Base-by-base conservation (phyloP, 176 grass and related monocot genomes). In the Pontederia paniculata region DNA sequence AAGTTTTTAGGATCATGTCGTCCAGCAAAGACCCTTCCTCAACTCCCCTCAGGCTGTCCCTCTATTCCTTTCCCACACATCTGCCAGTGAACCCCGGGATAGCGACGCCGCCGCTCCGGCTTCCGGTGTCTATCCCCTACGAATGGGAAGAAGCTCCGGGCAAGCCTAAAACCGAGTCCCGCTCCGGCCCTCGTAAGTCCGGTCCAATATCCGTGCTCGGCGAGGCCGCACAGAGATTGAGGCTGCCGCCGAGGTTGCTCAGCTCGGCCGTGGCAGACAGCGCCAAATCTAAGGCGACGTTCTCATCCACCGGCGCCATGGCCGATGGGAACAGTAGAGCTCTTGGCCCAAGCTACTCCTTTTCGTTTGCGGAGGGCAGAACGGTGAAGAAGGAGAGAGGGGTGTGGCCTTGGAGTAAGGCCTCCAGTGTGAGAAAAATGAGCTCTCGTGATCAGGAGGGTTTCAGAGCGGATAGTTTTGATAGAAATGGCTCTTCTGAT, bases 61-160 rank as follows among this genome's bases (percentile, higher is more conserved):
- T 57, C 52, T 12, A 57, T 42, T 44, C 78, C 62, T n/a, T 18
- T 13, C 37, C 69, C 16, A 41, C 13, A 61, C 14, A 65, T 21
- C 53, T 44, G 31, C 23, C 65, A 61, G 10, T 31, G 62, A 62
- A 37, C 52, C 45, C 49, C 5, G 67, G 45, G 41, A 74, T 71
- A 0, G 62, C 69, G 50, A 88, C 80, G 50, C 89, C 81, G 19
- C 66, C 73, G 48, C 59, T 66, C 8, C 46, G 68, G 13, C 17
- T 69, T 1, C 76, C 42, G 17, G 70, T 67, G 55, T 52, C 76
- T 0, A 71, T 95, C 54, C 89, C 89, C 17, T 95, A 86, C 70
- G 10, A 70, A 15, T 89, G 85, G 89, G 89, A 95, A 71, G 89
- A 83, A 2, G 74, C 55, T 44, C 84, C 89, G 1, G 89, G 85